Conservation (phyloP, 169 alveolate genomes). For the Amoebophrya sp. region DNA sequence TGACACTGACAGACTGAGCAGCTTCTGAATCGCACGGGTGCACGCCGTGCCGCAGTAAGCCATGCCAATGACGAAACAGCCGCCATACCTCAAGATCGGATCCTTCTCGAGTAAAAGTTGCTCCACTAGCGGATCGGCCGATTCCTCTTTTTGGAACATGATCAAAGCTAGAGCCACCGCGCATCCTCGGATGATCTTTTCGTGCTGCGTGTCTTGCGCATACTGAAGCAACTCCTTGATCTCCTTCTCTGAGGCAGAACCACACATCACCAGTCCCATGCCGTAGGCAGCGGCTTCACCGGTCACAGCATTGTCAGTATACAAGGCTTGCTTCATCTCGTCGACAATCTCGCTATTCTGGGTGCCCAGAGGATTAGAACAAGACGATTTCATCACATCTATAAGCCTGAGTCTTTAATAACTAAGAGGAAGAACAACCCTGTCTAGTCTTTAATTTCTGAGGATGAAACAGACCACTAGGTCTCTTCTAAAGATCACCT, state of each 20-base stretch:
- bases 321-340: conserved; percentile 75
- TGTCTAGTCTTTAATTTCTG: too few relatives aligned
- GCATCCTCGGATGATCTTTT: conserved; percentile 92
- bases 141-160: conserved; percentile 84
- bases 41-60: conserved; percentile 92
- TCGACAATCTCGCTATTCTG: conserved; percentile 65
- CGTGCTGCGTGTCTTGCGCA: conserved; percentile 94
- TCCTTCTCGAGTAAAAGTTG: conserved; percentile 80
- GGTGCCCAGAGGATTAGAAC: conserved; percentile 54
- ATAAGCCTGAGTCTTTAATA: too few relatives aligned
- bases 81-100: conserved; percentile 95
- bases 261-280: conserved; percentile 72
- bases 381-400: too few relatives aligned
- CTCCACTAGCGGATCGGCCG: conserved; percentile 80
- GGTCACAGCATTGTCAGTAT: conserved; percentile 85
- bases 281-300: conserved; percentile 98
- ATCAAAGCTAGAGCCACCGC: conserved; percentile 88
- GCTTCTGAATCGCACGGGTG: conserved; percentile 76
- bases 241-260: not conserved
- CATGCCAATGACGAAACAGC: conserved; percentile 89
- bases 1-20: conserved; percentile 89
- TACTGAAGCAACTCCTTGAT: conserved; percentile 37
- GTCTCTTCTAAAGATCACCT: too few relatives aligned
- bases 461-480: too few relatives aligned
- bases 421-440: too few relatives aligned